Evolutionary conservation across 768 basidiomycete genomes (phyloP), one percentile per base, ranked within the genome.

Genomic region (Artomyces pyxidatus): DNA sequence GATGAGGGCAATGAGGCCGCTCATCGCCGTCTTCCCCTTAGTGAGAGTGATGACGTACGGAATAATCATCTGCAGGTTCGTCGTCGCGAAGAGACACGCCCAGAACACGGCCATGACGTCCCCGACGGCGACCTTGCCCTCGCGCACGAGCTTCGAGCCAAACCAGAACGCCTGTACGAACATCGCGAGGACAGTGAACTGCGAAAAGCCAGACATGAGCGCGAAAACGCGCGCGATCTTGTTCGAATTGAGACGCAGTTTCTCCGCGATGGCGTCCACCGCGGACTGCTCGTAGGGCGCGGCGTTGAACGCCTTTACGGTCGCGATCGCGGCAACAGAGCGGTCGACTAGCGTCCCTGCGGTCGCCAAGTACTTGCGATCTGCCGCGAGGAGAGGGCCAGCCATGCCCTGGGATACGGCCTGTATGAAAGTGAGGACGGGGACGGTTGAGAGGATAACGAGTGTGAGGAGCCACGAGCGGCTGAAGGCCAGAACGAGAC

Each of bases 101-200:
- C 95, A 98, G 65, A 98, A 99, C 43, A 94, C 90, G 17, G 87
- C 83, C 85, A 93, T 94, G 54, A 97, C 87, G 29, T 84, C 77
- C 1, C 91, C 91, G 0, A 85, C 69, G 3, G 68, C 68, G 47
- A 80, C 73, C 53, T 72, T 78, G 16, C 86, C 87, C 10, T 83
- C 73, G 17, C 80, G 68, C 16, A 99, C 91, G 45, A 96, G 76
- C 61, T 86, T 83, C 2, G 86, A 76, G 11, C 94, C 95, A 60
- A 85, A 98, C 92, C 95, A 97, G 67, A 97, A 97, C 0, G 84
- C 93, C 60, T 92, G 85, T 7, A 98, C 90, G 66, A 98, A 99
- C 82, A 96, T 94, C 25, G 78, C 77, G 74, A 92, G 83, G 59
- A 86, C 78, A 49, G 86, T 73, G 61, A 96, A 95, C 58, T 93